Evolutionary conservation across 306 rosid genomes (phyloP), one percentile per base, ranked within the genome.

Genomic region (Vicia faba): DNA sequence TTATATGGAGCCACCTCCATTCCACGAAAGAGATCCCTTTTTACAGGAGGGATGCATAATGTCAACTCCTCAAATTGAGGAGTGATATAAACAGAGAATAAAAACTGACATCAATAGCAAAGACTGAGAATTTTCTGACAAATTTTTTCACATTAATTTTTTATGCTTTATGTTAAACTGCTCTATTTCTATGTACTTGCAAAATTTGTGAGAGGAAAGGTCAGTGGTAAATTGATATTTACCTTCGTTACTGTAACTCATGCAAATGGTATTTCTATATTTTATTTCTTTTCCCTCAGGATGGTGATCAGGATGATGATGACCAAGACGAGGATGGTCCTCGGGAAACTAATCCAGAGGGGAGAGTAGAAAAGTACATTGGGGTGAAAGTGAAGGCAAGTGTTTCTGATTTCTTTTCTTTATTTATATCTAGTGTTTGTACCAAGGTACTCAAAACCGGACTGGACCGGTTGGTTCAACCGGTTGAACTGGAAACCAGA

Each of bases 331-430:
- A 89, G 26, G 95, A 85, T 77, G 92, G 81, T 54, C 90, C 96
- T 75, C 89, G 81, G 20, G 96, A 88, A 80, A 85, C 83, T 68
- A 96, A 89, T 80, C 62, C 76, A 66, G 98, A 88, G 82, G 98
- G 95, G 60, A 88, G 97, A 80, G 96, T 86, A 2, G 97, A 93
- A 77, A 93, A 93, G 80, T 93, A 93, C 83, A 85, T 93, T 66
- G 99, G 99, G 54, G 99, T 90, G 75, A 88, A 90, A 93, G 99
- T 93, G 75, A 93, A 93, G 99, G 99, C 63, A 83, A 73, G 79
- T 68, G 84, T 70, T 80, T 72, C 73, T 74, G 35, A 72, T 18
- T 40, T 55, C 1, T 25, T 3, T 54, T 66, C 71, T 69, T 5
- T 46, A 4, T 20, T 44, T 75, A n/a, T 35, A 49, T 63, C 25